phyloP scores from a whole-genome alignment of 495 filamentous ascomycete genomes.

The Tuber borchii region DNA sequence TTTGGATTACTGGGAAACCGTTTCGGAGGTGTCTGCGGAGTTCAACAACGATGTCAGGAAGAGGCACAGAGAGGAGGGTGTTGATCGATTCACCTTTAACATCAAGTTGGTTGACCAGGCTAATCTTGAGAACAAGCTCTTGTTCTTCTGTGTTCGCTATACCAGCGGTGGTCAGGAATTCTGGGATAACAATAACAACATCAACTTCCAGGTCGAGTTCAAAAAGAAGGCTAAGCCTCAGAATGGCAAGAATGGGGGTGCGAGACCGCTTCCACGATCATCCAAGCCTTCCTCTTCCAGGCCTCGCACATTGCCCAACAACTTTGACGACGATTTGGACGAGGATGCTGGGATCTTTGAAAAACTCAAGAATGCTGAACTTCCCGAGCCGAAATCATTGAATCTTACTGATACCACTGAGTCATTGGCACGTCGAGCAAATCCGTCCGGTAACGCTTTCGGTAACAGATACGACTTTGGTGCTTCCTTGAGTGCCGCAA shows the following conservation, averaged over 20 bases:
- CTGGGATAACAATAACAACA: constrained; percentile 86
- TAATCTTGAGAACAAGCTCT: constrained; percentile 79
- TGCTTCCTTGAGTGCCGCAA: constrained; percentile 77
- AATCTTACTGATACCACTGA: constrained; percentile 45
- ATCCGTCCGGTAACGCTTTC: constrained; percentile 67
- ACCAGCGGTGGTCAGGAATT: constrained; percentile 74
- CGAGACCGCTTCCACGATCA: constrained; percentile 47
- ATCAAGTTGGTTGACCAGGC: constrained; percentile 88
- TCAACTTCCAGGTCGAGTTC: constrained; percentile 92
- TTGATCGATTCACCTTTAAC: constrained; percentile 85
- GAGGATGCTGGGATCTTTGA: constrained; percentile 42
- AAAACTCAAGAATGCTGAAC: constrained; percentile 23
- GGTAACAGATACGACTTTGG: constrained; percentile 90
- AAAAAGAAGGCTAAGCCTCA: constrained; percentile 60
- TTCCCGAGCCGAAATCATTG: constrained; percentile 26
- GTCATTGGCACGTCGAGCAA: constrained; percentile 50
- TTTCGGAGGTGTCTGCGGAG: constrained; percentile 85
- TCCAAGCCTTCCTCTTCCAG: constrained; percentile 48
- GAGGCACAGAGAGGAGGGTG: constrained; percentile 58
- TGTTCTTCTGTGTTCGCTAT: constrained; percentile 89
- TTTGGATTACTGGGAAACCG: constrained; percentile 95
- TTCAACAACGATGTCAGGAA: constrained; percentile 72
- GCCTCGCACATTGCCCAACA: constrained; percentile 57
- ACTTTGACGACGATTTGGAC: constrained; percentile 64
- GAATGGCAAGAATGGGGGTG: constrained; percentile 50